Conservation (phyloP, 2,329 filamentous ascomycete genomes). For the Tolypocladium paradoxum region DNA sequence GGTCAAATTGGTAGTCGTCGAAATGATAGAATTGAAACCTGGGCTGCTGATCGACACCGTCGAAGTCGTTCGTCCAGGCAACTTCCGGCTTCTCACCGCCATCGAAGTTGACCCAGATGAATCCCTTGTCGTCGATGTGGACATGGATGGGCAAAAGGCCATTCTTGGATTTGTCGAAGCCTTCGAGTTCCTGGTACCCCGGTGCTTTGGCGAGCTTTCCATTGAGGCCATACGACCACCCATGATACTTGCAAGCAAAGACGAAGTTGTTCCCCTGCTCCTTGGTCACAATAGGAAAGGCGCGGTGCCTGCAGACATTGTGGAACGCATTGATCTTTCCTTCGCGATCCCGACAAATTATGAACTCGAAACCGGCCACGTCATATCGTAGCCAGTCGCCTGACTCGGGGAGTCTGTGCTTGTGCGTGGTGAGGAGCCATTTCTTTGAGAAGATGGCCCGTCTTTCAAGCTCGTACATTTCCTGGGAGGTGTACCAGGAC, state of each 20-base stretch:
- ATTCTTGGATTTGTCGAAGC: conserved; percentile 46
- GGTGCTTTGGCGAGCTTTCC: conserved; percentile 51
- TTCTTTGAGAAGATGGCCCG: conserved; percentile 46
- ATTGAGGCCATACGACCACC: conserved; percentile 49
- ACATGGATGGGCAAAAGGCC: conserved; percentile 44
- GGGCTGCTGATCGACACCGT: conserved; percentile 32
- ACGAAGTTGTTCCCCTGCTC: conserved; percentile 39
- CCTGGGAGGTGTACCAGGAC: conserved; percentile 40
- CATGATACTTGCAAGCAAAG: conserved; percentile 50
- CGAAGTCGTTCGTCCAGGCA: conserved; percentile 41
- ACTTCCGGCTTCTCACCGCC: conserved; percentile 31
- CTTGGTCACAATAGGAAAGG: conserved; percentile 45
- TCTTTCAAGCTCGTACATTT: conserved; percentile 46
- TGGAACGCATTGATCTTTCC: conserved; percentile 48
- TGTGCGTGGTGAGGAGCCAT: conserved; percentile 46
- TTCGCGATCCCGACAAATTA: conserved; percentile 38
- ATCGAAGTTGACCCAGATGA: conserved; percentile 50
- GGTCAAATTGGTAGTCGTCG: conserved; percentile 44
- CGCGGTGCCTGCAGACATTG: conserved; percentile 51
- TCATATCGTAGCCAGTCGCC: conserved; percentile 48
- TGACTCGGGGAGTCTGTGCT: conserved; percentile 33
- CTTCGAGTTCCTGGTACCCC: conserved; percentile 42
- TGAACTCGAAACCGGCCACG: conserved; percentile 44
- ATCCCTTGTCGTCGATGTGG: conserved; percentile 40
- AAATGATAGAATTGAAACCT: conserved; percentile 36